Percentiles rank a stretch among this genome's conserved stretches.
Conservation (phyloP, 2,329 filamentous ascomycete genomes). For the Alternaria infectoria region DNA sequence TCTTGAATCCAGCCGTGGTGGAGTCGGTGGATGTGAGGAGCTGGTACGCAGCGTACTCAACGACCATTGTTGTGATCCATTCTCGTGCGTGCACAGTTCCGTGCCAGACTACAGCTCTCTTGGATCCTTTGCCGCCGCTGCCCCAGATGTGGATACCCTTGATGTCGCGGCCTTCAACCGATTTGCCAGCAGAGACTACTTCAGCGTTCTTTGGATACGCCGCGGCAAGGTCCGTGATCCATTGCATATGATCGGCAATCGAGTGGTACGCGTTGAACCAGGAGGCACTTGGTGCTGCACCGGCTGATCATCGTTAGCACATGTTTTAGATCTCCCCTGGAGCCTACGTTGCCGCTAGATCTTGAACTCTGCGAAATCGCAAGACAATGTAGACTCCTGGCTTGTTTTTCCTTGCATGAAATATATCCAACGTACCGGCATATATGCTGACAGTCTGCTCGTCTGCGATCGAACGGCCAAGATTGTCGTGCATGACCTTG, state of each 20-base stretch:
- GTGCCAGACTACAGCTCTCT: conserved; percentile 48
- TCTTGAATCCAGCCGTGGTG: conserved; percentile 52
- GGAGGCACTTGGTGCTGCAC: conserved; percentile 35
- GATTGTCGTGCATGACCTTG: conserved; percentile 46
- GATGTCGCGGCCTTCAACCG: conserved; percentile 46
- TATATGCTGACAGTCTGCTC: conserved; percentile 40
- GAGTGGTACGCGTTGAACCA: conserved; percentile 49
- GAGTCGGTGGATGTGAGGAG: conserved; percentile 42
- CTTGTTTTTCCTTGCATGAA: neutral
- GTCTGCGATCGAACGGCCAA: conserved; percentile 43
- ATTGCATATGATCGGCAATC: conserved; percentile 44
- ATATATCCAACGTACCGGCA: conserved; percentile 33
- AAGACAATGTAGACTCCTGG: neutral
- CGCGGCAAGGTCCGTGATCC: conserved; percentile 43
- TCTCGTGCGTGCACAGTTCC: conserved; percentile 49
- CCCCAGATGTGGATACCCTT: conserved; percentile 50
- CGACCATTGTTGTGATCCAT: conserved; percentile 46
- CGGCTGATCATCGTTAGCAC: conserved; percentile 33
- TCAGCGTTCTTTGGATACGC: conserved; percentile 46
- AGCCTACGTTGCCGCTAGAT: too few species aligned
- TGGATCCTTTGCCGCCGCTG: conserved; percentile 44
- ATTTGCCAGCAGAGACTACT: conserved; percentile 44
- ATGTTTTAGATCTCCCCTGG: neutral
- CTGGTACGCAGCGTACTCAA: conserved; percentile 47
- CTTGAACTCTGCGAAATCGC: too few species aligned